A percentile compares a stretch with the other conserved stretches of the same genome.
phyloP scores from a whole-genome alignment of 2,329 filamentous ascomycete species.

The Dichotomopilus funicola region DNA sequence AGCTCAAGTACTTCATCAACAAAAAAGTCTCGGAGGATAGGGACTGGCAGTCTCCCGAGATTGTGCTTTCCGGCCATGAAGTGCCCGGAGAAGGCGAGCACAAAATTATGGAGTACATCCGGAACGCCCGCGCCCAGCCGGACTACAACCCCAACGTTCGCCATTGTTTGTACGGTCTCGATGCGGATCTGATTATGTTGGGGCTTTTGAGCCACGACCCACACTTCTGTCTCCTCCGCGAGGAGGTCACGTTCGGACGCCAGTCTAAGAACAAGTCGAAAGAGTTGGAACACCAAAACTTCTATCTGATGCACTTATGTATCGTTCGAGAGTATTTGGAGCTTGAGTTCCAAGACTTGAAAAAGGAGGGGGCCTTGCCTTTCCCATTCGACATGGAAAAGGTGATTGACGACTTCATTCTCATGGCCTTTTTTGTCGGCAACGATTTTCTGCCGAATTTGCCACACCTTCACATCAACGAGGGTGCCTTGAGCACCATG shows the following conservation, averaged over 20 bases:
- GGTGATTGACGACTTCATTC: slow-evolving; percentile 97
- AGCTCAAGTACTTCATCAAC: slow-evolving; percentile 97
- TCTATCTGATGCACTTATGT: slow-evolving; percentile 94
- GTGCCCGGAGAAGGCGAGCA: slow-evolving; percentile 97
- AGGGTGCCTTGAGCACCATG: slow-evolving; percentile 94
- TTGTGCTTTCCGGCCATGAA: slow-evolving; percentile 94
- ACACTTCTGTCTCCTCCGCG: slow-evolving; percentile 92
- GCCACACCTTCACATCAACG: slow-evolving; percentile 95
- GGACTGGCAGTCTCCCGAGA: slow-evolving; percentile 95
- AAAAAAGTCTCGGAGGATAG: slow-evolving; percentile 97
- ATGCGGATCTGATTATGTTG: slow-evolving; percentile 98
- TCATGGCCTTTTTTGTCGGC: slow-evolving; percentile 99
- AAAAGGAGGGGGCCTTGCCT: slow-evolving; percentile 58
- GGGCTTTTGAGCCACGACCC: slow-evolving; percentile 95
- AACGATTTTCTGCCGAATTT: slow-evolving; percentile 98
- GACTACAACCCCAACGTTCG: slow-evolving; percentile 89
- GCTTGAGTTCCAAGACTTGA: slow-evolving; percentile 90
- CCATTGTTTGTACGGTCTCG: slow-evolving; percentile 93
- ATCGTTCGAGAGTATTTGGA: slow-evolving; percentile 97
- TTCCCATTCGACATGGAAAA: slow-evolving; percentile 91
- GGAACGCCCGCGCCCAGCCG: slow-evolving; percentile 90
- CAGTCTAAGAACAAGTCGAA: slow-evolving; percentile 83
- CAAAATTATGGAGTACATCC: slow-evolving; percentile 99
- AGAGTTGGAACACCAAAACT: slow-evolving; percentile 97
- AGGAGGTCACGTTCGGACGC: slow-evolving; percentile 95